A percentile compares a stretch with the other conserved stretches of the same genome.
These are phyloP conservation scores for Cetraspora pellucida DNA, from an alignment of 192 early-diverging fungal species.

Conservation along the genomic window DNA sequence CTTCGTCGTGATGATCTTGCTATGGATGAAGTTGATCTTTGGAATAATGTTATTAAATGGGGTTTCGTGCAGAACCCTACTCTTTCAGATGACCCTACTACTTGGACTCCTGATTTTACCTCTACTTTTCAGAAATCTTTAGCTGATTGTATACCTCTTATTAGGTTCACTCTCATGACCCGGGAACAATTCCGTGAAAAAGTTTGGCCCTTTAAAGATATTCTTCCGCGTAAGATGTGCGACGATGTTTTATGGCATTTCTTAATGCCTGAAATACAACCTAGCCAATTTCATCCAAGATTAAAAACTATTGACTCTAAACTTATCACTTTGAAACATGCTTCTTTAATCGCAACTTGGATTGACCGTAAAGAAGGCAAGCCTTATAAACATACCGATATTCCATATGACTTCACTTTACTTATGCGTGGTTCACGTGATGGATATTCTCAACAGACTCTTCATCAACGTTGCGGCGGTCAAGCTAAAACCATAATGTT, in stretches of 20 bases:
- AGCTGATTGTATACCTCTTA: constrained; percentile 8
- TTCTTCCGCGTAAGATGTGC: not conserved
- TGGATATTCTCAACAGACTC: not conserved
- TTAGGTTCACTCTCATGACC: constrained; percentile 20
- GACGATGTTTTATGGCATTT: constrained; percentile 16
- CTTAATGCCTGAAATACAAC: not conserved
- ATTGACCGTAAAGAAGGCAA: constrained; percentile 12
- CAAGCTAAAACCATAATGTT: constrained; percentile 2
- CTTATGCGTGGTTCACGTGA: constrained; percentile 19
- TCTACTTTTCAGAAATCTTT: constrained; percentile 10
- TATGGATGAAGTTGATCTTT: constrained; percentile 9
- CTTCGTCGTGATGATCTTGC: constrained; percentile 10
- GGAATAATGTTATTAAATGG: constrained; percentile 24
- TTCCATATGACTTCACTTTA: constrained; percentile 25
- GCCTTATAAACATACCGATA: not conserved
- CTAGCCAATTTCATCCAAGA: not conserved
- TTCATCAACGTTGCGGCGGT: constrained; percentile 12
- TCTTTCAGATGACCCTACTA: not conserved
- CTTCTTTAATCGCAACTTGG: constrained; percentile 17
- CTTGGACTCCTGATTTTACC: not conserved
- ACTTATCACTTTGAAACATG: constrained; percentile 22
- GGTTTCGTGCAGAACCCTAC: not conserved
- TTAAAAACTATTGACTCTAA: constrained; percentile 17
- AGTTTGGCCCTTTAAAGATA: constrained; percentile 27
- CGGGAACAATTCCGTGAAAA: constrained; percentile 15